Base-by-base conservation (phyloP, 352 stramenopile species). In the Globisporangium uncinulatum region DNA sequence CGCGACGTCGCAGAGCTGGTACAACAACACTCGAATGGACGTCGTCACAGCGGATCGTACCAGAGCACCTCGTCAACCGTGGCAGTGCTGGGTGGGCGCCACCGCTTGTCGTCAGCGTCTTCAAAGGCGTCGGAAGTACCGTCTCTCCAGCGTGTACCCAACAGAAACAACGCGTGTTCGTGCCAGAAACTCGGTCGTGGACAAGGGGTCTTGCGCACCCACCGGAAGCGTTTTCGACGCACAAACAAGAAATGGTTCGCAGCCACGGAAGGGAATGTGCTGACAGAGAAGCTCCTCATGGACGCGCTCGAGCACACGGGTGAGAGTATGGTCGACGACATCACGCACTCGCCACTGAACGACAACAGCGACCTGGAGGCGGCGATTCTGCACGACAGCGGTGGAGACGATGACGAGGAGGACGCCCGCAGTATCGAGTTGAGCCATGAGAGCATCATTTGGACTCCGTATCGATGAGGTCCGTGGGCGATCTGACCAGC, bases 261-360 rank as follows among this genome's bases (percentile, higher is more conserved):
- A 15, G 41, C 63, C 11, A 32, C 44, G 6, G 56, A 66, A 21
- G 60, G 58, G 43, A 75, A 60, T 43, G 41, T 74, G 37, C 62
- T 82, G 34, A 76, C 73, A 0, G 54, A 62, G 15, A 80, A 67
- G 31, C 50, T 85, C 41, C 60, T 85, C 34, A 47, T 49, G 9
- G 56, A 61, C 11, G 55, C 1, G 48, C 8, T 8, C 42, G 45
- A 50, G 21, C 17, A n/a, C 20, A 36, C 66, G 10, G 61, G 61
- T 37, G 73, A 65, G 39, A 46, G 71, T 32, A 58, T 60, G 31
- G 62, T 76, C 29, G 66, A 74, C 6, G 74, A 73, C 42, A 59
- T 3, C 11, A 41, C 21, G 24, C 21, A 73, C 52, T 65, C 69
- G 6, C 50, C 56, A 0, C 29, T 67, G 24, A 29, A 29, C 44